Base-by-base conservation (phyloP, 495 filamentous ascomycete genomes). In the Podospora conica region DNA sequence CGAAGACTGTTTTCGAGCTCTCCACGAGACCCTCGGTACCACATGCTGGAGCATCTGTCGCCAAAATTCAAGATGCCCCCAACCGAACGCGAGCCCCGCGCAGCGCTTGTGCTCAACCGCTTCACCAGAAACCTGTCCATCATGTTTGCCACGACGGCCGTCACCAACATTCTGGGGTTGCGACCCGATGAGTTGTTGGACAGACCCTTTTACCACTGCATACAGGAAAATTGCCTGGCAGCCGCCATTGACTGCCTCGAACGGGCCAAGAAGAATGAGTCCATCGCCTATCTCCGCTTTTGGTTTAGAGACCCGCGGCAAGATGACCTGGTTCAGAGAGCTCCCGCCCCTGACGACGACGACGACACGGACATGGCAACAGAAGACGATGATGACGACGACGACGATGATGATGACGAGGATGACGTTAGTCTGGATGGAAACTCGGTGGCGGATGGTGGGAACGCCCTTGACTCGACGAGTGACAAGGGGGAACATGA, bases 231-330 rank as follows among this genome's bases (percentile, higher is more conserved):
- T 64, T 93, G 90, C 68, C 76, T 93, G 23, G 78, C 82, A 15
- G 89, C 93, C 69, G 91, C 91, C 15, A 84, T 93, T 12, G 83
- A 86, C 65, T 92, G 88, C 68, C 76, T 96, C 55, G 91, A 96
- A 73, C 88, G 87, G 68, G 92, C 92, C 8, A 96, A 96, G 73
- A 88, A 87, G n/a, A 96, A 96, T 69, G 91, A 96, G 68, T 96
- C 92, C 12, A 96, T 96, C 69, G 92, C 92, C 15, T 96, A 96
- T 70, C 81, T 96, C 60, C 89, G 92, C n/a, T 96, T 96, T 72
- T 91, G 86, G 83, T 93, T 88, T 74, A 84, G 90, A 33, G 89
- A 96, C 75, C 92, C 91, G 27, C 81, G 83, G 63, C 73, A 78
- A 1, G 78, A 78, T 9, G 76, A 74, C 53, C 15, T 9, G 20